Evolutionary conservation across 192 early-diverging fungal genomes (phyloP).

Genomic region (Geranomyces variabilis): DNA sequence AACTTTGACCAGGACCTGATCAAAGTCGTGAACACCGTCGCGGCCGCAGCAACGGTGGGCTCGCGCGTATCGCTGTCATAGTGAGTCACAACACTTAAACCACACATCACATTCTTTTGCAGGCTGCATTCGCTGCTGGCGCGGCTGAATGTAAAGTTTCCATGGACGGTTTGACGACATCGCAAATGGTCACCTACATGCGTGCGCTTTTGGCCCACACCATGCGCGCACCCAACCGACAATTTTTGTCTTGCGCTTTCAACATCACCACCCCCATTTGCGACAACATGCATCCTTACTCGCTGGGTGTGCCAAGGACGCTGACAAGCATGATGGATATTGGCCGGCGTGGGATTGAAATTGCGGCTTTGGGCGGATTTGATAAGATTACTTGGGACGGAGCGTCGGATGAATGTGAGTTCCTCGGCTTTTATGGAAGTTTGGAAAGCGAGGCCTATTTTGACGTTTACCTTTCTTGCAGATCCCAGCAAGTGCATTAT

Average conservation of each 20-base stretch:
- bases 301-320: background rate
- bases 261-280: slow-evolving; percentile 2
- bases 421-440: background rate
- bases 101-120: background rate
- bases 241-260: slow-evolving; percentile 11
- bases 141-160: slow-evolving; percentile 15
- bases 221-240: background rate
- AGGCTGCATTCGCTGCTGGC: slow-evolving; percentile 6
- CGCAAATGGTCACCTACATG: slow-evolving; percentile 14
- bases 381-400: slow-evolving; percentile 20
- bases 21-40: slow-evolving; percentile 15
- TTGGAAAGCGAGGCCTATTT: background rate
- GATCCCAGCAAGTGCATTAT: slow-evolving; percentile 17
- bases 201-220: background rate
- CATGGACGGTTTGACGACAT: slow-evolving; percentile 16
- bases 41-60: slow-evolving; percentile 8
- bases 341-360: slow-evolving; percentile 9
- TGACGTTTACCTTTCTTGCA: background rate
- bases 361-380: slow-evolving; percentile 9
- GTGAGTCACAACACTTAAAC: background rate
- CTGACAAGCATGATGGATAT: slow-evolving; percentile 5
- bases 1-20: slow-evolving; percentile 15
- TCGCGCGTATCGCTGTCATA: background rate
- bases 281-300: slow-evolving; percentile 3
- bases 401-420: slow-evolving; percentile 6